These are phyloP conservation scores for Beauveria sp. DNA, from an alignment of 2,329 filamentous ascomycete genomes.

Conservation along the genomic window DNA sequence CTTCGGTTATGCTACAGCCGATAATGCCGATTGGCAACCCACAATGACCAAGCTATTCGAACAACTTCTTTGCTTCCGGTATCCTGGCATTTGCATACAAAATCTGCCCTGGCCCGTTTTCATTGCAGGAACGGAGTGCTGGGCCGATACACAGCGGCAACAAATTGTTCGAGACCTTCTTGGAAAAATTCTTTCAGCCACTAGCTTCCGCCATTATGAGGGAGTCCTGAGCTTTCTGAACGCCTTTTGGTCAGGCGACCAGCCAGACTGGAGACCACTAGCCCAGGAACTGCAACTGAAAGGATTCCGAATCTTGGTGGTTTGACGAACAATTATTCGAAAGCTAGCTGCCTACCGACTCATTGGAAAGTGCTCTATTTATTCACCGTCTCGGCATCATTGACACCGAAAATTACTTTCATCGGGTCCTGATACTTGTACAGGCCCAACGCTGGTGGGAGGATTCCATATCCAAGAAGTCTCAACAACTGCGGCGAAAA, in stretches of 20 bases:
- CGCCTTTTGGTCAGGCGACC: constrained; percentile 19
- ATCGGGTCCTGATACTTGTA: constrained; percentile 30
- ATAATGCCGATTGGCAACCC: constrained; percentile 14
- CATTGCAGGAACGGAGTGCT: constrained; percentile 21
- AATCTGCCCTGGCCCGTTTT: constrained; percentile 25
- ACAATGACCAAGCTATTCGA: constrained; percentile 17
- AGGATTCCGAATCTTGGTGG: constrained; percentile 18
- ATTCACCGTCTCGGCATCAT: constrained; percentile 27
- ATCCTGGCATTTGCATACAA: constrained; percentile 18
- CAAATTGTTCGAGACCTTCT: constrained; percentile 15
- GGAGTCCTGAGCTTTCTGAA: constrained; percentile 18
- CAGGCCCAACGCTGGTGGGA: constrained; percentile 26
- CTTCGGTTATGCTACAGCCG: constrained; percentile 15
- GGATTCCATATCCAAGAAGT: constrained; percentile 26
- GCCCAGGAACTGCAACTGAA: constrained; percentile 17
- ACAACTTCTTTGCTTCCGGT: constrained; percentile 18
- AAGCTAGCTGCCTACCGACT: neutral
- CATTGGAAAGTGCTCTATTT: neutral
- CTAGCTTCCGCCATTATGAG: constrained; percentile 19
- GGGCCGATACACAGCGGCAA: constrained; percentile 17
- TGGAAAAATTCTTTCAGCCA: constrained; percentile 14
- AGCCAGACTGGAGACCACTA: constrained; percentile 21
- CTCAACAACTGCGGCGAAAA: constrained; percentile 25
- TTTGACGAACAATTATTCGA: constrained; percentile 4
- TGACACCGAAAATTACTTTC: constrained; percentile 27